phyloP scores from a whole-genome alignment of 2,329 filamentous ascomycete genomes.

The Ophiobolus disseminans region DNA sequence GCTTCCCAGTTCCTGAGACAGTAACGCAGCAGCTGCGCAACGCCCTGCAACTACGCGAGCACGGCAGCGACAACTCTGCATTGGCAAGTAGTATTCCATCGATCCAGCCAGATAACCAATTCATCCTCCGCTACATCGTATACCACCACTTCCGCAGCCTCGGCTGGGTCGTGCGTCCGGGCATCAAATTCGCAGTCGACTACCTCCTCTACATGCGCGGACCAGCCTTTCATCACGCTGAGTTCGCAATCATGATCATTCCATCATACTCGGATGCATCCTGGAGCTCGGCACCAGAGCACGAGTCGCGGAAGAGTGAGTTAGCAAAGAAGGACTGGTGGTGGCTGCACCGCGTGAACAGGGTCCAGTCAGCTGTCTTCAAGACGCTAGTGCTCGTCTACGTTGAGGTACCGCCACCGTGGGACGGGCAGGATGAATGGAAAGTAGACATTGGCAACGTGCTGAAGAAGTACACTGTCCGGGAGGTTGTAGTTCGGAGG shows the following conservation, averaged over 20 bases:
- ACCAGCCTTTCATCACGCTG: conserved; percentile 92
- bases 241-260: conserved; percentile 85
- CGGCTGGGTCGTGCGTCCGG: conserved; percentile 91
- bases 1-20: conserved; percentile 58
- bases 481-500: conserved; percentile 80
- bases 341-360: conserved; percentile 87
- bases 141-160: conserved; percentile 97
- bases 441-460: conserved; percentile 65
- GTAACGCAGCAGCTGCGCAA: conserved; percentile 14
- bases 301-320: conserved; percentile 58
- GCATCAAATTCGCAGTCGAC: conserved; percentile 94
- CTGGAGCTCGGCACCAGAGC: conserved; percentile 66
- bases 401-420: conserved; percentile 83
- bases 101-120: conserved; percentile 78
- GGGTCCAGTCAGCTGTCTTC: conserved; percentile 86
- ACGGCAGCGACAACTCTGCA: conserved; percentile 9
- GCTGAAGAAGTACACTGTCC: conserved; percentile 74
- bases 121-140: conserved; percentile 84
- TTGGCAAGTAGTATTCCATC: conserved; percentile 21
- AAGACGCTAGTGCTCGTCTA: conserved; percentile 92
- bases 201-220: conserved; percentile 94
- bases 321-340: conserved; percentile 68
- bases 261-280: conserved; percentile 79
- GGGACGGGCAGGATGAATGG: conserved; percentile 51
- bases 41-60: conserved; percentile 21